Conservation (phyloP, 257 asterid species). For the Plantago ovata region DNA sequence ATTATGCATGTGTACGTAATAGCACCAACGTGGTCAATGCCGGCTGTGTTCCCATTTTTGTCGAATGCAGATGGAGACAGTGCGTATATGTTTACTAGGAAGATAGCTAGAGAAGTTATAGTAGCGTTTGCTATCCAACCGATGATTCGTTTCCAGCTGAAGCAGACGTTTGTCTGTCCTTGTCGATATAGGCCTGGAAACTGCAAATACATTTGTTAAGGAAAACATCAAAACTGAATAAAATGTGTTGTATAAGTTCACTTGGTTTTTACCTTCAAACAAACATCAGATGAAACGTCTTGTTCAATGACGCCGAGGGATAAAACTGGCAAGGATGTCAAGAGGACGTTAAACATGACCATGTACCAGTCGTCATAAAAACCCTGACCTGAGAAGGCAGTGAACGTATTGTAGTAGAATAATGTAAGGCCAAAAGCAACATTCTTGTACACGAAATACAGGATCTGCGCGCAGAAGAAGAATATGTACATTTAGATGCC, state of each 20-base stretch:
- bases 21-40: constrained; percentile 46
- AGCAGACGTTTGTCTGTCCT: constrained; percentile 44
- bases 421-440: constrained; percentile 60
- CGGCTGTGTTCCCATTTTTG: constrained; percentile 37
- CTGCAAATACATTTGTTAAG: constrained; percentile 20
- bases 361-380: constrained; percentile 68
- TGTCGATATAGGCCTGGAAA: constrained; percentile 60
- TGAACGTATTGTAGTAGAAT: constrained; percentile 55
- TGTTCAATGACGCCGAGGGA: constrained; percentile 68
- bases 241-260: neutral
- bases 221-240: neutral
- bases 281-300: constrained; percentile 57
- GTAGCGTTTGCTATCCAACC: constrained; percentile 58
- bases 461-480: constrained; percentile 52
- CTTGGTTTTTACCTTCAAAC: constrained; percentile 44
- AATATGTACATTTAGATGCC: neutral
- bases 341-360: constrained; percentile 61
- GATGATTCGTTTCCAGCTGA: constrained; percentile 48
- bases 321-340: constrained; percentile 70
- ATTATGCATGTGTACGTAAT: constrained; percentile 53
- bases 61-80: constrained; percentile 35
- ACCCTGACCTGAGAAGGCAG: constrained; percentile 51
- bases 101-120: constrained; percentile 39
- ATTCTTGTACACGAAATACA: constrained; percentile 65
- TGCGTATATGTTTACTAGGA: constrained; percentile 28